Base-by-base conservation (phyloP, 225 moss, liverwort and hornwort genomes). In the Antitrichia curtipendula region DNA sequence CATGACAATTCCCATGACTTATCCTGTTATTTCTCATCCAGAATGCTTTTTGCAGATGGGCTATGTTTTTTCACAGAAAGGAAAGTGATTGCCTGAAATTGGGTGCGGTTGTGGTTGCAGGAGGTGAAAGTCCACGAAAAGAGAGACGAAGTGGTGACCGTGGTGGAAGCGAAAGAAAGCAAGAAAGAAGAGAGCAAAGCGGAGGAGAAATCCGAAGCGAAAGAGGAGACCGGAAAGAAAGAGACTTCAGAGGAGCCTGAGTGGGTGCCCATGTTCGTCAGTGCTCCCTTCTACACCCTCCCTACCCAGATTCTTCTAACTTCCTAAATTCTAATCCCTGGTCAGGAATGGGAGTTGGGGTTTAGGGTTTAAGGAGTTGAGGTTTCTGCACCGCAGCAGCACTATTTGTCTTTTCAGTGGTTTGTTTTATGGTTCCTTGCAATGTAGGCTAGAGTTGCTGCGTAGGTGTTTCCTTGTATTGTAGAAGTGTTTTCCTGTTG, bases 271-370 rank as follows among this genome's bases (percentile, higher is more conserved):
- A 84, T 88, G 85, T 88, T 89, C 29, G 90, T 94, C 31, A 90
- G 82, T 86, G 93, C 91, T 27, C 92, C 93, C 25, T 90, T 82
- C 73, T 92, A 93, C 90, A 93, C 92, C 24, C 93, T 92, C 79
- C 84, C 91, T 62, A 88, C 79, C 69, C 75, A 88, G 45, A 82
- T 87, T 34, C 74, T 88, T 79, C 38, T 88, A 12, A 52, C 45
- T 12, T 53, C 75, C 66, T 90, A 53, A n/a, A 71, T 61, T 43
- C 50, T 50, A 12, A 8, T 41, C 31, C 41, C 24, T 41, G 38
- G n/a, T n/a, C n/a, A n/a, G n/a, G 29, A 27, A 45, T 57, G 59
- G 59, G 75, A 29, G 9, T 57, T 78, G 7, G 20, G 60, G 77
- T 31, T 29, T 69, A 50, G 65, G 58, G 53, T 87, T 87, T 10